A percentile compares a stretch with the other conserved stretches of the same genome.
phyloP scores from a whole-genome alignment of 768 basidiomycete genomes.

The Paxillus ammoniavirescens region DNA sequence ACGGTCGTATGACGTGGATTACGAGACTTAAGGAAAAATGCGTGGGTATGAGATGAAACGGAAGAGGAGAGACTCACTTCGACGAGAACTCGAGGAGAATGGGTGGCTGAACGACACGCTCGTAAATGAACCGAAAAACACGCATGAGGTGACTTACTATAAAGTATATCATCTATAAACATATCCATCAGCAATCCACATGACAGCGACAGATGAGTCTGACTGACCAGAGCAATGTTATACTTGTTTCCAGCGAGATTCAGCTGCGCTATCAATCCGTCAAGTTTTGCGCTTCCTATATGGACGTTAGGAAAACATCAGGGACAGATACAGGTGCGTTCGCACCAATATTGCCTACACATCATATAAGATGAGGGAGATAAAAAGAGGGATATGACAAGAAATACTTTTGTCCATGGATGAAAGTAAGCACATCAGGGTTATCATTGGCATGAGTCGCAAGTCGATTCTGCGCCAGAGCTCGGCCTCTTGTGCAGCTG shows the following conservation, averaged over 20 bases:
- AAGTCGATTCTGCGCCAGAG: conserved; percentile 60
- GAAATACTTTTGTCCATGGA: conserved; percentile 61
- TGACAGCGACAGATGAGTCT: background rate
- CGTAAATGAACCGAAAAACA: background rate
- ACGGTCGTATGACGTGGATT: conserved; percentile 59
- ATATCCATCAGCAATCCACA: background rate
- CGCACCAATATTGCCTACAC: conserved; percentile 56
- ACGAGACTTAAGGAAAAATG: conserved; percentile 26
- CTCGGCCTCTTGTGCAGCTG: conserved; percentile 44
- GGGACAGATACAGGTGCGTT: too few relatives aligned
- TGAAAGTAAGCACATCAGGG: conserved; percentile 58
- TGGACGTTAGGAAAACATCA: background rate
- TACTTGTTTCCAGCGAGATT: conserved; percentile 57
- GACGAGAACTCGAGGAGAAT: conserved; percentile 58
- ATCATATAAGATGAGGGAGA: background rate
- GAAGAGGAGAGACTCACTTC: conserved; percentile 43
- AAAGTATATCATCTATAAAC: conserved; percentile 62
- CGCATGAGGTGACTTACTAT: conserved; percentile 42
- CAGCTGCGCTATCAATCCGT: conserved; percentile 58
- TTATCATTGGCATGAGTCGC: conserved; percentile 57
- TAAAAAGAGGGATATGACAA: background rate
- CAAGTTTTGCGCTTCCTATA: conserved; percentile 61
- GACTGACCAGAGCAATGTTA: conserved; percentile 60
- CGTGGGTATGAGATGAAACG: background rate
- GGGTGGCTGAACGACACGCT: conserved; percentile 29